phyloP scores from a whole-genome alignment of 768 basidiomycete genomes.

The Tephrocybe sp. region DNA sequence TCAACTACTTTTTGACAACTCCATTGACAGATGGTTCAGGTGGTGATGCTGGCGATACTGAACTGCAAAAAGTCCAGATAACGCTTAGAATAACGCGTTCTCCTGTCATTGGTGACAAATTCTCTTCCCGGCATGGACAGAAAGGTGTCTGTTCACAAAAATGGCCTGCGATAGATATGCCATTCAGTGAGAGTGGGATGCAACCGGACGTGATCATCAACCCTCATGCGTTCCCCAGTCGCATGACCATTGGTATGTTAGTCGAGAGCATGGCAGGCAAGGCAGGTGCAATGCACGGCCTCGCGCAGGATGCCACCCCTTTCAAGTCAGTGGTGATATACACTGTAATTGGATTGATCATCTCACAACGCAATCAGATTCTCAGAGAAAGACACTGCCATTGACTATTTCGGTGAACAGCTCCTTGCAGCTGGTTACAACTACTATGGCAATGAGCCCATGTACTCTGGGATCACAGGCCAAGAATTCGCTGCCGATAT shows the following conservation, averaged over 20 bases:
- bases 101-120: conserved; percentile 99
- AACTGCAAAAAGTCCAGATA: conserved; percentile 90
- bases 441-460: conserved; percentile 98
- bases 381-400: conserved; percentile 94
- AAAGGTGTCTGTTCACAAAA: conserved; percentile 99
- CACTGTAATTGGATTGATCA: conserved; percentile 11
- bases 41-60: conserved; percentile 82
- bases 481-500: conserved; percentile 99
- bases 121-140: conserved; percentile 97
- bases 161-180: conserved; percentile 98
- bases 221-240: conserved; percentile 98
- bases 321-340: conserved; percentile 70
- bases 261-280: conserved; percentile 99
- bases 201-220: conserved; percentile 99
- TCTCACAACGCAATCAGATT: conserved; percentile 52
- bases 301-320: conserved; percentile 98
- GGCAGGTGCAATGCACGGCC: conserved; percentile 96
- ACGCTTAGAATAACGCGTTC: conserved; percentile 91
- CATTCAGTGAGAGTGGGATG: conserved; percentile 97
- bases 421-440: conserved; percentile 94
- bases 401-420: conserved; percentile 97
- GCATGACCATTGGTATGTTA: conserved; percentile 99
- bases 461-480: conserved; percentile 99
- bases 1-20: background rate
- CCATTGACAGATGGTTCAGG: conserved; percentile 42